Evolutionary conservation across 805 yeast genomes (phyloP), one percentile per base, ranked within the genome.

Genomic region (Candida montana): DNA sequence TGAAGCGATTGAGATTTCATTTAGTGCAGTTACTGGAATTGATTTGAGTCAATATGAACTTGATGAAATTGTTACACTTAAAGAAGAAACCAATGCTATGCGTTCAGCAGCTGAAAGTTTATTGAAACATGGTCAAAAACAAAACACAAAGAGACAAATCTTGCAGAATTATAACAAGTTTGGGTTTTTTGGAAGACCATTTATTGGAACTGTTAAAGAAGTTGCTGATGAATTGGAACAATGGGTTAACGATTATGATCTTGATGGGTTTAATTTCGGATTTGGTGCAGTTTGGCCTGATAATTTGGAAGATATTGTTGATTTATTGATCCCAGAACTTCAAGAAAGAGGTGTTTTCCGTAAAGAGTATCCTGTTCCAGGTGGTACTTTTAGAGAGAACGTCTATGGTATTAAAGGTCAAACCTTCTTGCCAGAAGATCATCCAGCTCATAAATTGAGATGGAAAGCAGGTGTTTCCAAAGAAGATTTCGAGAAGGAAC

Each of bases 231-330:
- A 62, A 34, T 47, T 68, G 21, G 65, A 64, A 43, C 42, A 51
- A 39, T 67, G 67, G 65, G 65, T 64, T 9, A 65, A 63, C 12
- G 49, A 55, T 12, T 55, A 66, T 7, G 69, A 61, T 23, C 57
- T 69, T 12, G 72, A 69, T 45, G 73, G 73, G 2, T 68, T 69
- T 52, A 68, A 68, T 45, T 55, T 68, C 35, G 61, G 34, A 2
- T 18, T 63, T 7, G 56, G 61, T 47, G 61, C 65, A 5, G 48
- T 57, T 23, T 47, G 55, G 18, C 73, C 73, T 19, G 64, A 59
- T 2, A 48, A 67, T 4, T 67, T 63, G 42, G 63, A 64, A 45
- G 71, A 68, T 12, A 44, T 67, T 21, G 64, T 64, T 26, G 62
- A 67, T n/a, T 45, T 42, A 17, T 50, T 67, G 35, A 41, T 67